Evolutionary conservation across 495 filamentous ascomycete genomes (phyloP).

Genomic region (Penicillium paxilli): DNA sequence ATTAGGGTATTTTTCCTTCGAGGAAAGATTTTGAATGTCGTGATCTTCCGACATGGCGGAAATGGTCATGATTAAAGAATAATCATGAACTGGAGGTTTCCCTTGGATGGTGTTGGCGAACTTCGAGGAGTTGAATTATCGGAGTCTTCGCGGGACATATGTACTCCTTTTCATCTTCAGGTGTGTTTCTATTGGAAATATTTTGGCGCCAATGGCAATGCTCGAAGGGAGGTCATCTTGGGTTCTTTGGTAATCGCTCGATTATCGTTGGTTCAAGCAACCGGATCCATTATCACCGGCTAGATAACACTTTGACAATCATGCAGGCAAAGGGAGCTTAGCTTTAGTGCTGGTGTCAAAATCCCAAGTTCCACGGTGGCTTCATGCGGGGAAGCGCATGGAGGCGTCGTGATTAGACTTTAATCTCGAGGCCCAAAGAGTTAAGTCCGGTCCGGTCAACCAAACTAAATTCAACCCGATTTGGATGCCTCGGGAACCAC

Average conservation of each 20-base stretch:
- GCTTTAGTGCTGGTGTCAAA: neutral
- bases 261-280: constrained; percentile 4
- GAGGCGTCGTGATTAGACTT: neutral
- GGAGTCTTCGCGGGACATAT: neutral
- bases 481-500: neutral
- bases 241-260: constrained; percentile 1
- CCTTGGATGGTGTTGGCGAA: too few relatives aligned
- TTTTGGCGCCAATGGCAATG: neutral
- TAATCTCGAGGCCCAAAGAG: neutral
- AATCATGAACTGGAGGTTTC: neutral
- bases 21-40: neutral
- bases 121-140: neutral
- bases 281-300: constrained; percentile 2
- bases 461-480: neutral
- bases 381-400: neutral
- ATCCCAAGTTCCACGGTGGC: neutral
- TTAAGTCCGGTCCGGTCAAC: constrained; percentile 1
- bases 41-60: neutral
- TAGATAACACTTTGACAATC: neutral
- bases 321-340: neutral
- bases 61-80: constrained; percentile 2
- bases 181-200: neutral
- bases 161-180: constrained; percentile 2
- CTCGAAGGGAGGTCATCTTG: neutral
- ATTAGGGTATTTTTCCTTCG: neutral